Base-by-base conservation (phyloP, 345 rosid genomes). In the Salix exigua region DNA sequence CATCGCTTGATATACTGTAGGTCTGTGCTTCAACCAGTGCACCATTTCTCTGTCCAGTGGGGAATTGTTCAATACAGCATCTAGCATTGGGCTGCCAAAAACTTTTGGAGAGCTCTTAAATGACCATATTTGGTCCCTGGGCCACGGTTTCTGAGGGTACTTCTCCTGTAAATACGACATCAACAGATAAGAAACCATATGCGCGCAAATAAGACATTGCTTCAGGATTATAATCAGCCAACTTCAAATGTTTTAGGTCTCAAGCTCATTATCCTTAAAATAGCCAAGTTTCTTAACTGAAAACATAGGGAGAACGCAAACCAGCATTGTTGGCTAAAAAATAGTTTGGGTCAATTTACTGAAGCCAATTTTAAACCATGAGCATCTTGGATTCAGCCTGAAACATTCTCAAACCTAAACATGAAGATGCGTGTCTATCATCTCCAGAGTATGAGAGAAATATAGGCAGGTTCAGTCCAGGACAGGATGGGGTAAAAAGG, bases 81-180 rank as follows among this genome's bases (percentile, higher is more conserved):
- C 98, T 2, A 96, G 86, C 99, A 93, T 96, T 14, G 99, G 99
- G 86, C 98, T 92, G 65, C 98, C 99, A 35, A 87, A 80, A 40
- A 93, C 83, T 77, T 86, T 82, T 0, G 89, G 90, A 25, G 70
- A 28, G 61, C 75, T 80, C 83, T 89, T 91, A 80, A 93, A 96
- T 28, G 90, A 84, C 99, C 99, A 96, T 82, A 93, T 93, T 74
- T 87, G 90, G 76, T 96, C 97, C 87, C 87, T 91, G 7, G 98
- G 97, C 99, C 99, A 96, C 2, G 97, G 88, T 86, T 83, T 91
- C 81, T 96, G 98, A 1, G 92, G 88, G 72, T 87, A 96, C 81
- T 92, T 96, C 73, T 87, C 95, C 99, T 96, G 89, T 35, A 81
- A 26, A 66, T 23, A 78, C 19, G 48, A 31, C 48, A 51, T 30